Conservation (phyloP, 2,329 filamentous ascomycete genomes). For the Penicillium sp. region DNA sequence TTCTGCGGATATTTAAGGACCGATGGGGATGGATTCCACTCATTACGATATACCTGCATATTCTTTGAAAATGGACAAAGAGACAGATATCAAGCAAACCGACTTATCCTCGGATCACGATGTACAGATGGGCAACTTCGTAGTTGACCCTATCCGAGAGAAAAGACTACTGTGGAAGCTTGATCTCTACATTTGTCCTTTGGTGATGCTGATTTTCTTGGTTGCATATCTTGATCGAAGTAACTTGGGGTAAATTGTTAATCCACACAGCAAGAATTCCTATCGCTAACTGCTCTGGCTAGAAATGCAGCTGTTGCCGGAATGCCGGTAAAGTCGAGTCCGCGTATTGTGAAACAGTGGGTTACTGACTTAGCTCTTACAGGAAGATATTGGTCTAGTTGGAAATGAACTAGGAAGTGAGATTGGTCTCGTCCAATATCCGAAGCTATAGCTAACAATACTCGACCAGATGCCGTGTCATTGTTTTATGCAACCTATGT, state of each 20-base stretch:
- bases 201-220: slow-evolving; percentile 52
- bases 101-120: slow-evolving; percentile 10
- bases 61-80: slow-evolving; percentile 5
- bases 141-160: slow-evolving; percentile 41
- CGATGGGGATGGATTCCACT: neutral
- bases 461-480: slow-evolving; percentile 34
- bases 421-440: slow-evolving; percentile 20
- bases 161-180: slow-evolving; percentile 42
- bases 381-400: slow-evolving; percentile 33
- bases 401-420: slow-evolving; percentile 34
- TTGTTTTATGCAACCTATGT: slow-evolving; percentile 48
- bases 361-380: neutral
- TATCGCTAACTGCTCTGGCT: neutral
- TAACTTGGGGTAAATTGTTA: slow-evolving; percentile 44
- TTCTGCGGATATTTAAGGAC: slow-evolving; percentile 2
- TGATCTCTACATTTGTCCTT: slow-evolving; percentile 42
- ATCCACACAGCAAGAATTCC: neutral
- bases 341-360: neutral
- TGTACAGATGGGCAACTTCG: slow-evolving; percentile 12
- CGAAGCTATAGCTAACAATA: neutral
- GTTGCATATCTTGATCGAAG: slow-evolving; percentile 50
- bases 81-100: slow-evolving; percentile 6
- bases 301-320: slow-evolving; percentile 15
- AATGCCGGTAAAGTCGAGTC: slow-evolving; percentile 10
- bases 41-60: neutral